Base-by-base conservation (phyloP, 2,329 filamentous ascomycete genomes). In the Camptophora hylomeconis region DNA sequence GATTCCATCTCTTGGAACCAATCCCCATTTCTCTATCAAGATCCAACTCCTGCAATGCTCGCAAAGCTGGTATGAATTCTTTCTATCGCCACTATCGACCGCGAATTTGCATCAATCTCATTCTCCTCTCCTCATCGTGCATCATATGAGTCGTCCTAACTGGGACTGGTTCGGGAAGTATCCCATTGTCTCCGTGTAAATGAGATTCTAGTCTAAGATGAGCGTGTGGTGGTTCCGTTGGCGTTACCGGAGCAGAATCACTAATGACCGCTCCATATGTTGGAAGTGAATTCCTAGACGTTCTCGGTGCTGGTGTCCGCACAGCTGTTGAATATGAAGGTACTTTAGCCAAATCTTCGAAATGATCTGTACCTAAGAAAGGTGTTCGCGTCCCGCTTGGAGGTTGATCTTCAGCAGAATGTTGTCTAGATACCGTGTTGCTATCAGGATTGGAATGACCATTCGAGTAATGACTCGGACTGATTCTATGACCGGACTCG, bases 291-390 rank as follows among this genome's bases (percentile, higher is more conserved):
- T 53, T 53, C 4, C 58, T 51, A 17, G 61, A 61, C 5, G 62
- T 61, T 18, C 65, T 61, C 28, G 68, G 63, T 10, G 72, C 67
- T 4, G 73, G 70, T 1, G 74, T 70, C 38, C 69, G 71, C 15
- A 83, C 70, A 0, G 80, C 80, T 1, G 80, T 84, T 10, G 69
- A 67, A 49, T 86, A 86, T 32, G 79, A 84, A 1, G 80, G 80
- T 2, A 86, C 79, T 40, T 78, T 78, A 49, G 65, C 78, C 22
- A 84, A 57, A 39, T 73, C 68, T 26, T 68, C 66, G 40, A 81
- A 56, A 38, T 79, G 72, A 11, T 63, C 57, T 26, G 63, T 61
- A 35, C 59, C 55, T 8, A 50, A 51, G 25, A 52, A 50, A 6
- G 56, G 57, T 1, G 55, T 61, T 5, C 51, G 52, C 44, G 54